These are phyloP conservation scores for Vinca minor DNA, from an alignment of 257 asterid species.

Conservation along the genomic window DNA sequence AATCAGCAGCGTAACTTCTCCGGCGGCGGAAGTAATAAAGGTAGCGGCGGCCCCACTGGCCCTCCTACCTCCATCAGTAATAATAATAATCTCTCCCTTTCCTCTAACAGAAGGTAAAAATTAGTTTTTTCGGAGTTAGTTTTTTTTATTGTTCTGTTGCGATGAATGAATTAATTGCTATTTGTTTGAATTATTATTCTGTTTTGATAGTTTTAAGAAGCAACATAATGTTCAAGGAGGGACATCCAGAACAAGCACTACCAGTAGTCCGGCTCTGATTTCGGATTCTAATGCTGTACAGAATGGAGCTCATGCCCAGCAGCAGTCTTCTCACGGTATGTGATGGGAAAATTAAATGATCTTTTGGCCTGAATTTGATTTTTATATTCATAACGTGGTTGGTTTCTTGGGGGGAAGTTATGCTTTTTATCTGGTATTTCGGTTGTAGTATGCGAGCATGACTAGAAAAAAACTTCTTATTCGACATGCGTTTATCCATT, in stretches of 20 bases:
- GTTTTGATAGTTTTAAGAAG: constrained; percentile 48
- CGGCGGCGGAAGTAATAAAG: constrained; percentile 24
- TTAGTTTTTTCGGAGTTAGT: constrained; percentile 17
- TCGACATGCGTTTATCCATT: background rate
- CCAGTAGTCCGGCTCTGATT: constrained; percentile 25
- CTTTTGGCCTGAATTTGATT: background rate
- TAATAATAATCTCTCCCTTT: constrained; percentile 9
- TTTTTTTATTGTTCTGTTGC: constrained; percentile 7
- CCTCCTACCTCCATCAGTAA: constrained; percentile 17
- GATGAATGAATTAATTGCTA: background rate
- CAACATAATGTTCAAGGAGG: constrained; percentile 51
- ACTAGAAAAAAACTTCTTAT: background rate
- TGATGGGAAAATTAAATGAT: background rate
- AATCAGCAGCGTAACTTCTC: constrained; percentile 22
- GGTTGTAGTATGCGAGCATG: background rate
- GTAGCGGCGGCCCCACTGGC: constrained; percentile 29
- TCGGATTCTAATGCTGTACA: constrained; percentile 33
- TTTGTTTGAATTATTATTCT: background rate
- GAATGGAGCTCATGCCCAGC: constrained; percentile 50
- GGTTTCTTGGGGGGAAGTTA: background rate
- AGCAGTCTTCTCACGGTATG: constrained; percentile 34
- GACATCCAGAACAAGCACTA: constrained; percentile 31
- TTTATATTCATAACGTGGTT: background rate
- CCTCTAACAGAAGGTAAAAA: constrained; percentile 24
- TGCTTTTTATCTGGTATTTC: background rate